phyloP scores from a whole-genome alignment of 805 yeast genomes.

The Starmerella ratchasimensis region DNA sequence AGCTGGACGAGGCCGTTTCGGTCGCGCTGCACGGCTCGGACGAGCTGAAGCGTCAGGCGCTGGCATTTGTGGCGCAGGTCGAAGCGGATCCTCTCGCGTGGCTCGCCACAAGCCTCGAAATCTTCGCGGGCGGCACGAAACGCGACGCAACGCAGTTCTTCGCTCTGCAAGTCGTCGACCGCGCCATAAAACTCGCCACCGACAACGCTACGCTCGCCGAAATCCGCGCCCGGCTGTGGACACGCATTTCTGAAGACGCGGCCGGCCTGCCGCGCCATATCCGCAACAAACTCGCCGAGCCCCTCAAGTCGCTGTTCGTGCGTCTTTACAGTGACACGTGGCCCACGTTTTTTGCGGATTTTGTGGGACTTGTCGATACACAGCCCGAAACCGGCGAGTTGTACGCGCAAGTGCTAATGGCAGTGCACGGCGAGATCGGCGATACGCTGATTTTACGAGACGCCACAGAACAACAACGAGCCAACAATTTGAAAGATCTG shows the following conservation, averaged over 20 bases:
- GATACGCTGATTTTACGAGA: constrained; percentile 73
- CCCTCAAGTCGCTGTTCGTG: constrained; percentile 40
- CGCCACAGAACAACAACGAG: constrained; percentile 43
- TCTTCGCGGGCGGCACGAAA: constrained; percentile 27
- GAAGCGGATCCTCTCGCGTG: constrained; percentile 32
- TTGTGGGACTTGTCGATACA: constrained; percentile 29
- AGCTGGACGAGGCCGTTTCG: constrained; percentile 78
- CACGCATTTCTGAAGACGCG: constrained; percentile 26
- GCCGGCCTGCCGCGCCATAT: constrained; percentile 31
- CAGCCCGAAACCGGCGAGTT: constrained; percentile 42
- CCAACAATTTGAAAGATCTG: constrained; percentile 62
- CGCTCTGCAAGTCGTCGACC: constrained; percentile 46
- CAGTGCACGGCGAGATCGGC: constrained; percentile 83
- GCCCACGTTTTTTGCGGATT: constrained; percentile 38
- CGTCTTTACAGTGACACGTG: constrained; percentile 37
- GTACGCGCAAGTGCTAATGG: constrained; percentile 55
- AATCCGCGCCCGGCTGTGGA: constrained; percentile 38
- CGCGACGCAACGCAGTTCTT: constrained; percentile 51
- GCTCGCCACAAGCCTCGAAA: constrained; percentile 34
- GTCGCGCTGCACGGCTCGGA: constrained; percentile 64
- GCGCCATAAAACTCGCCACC: constrained; percentile 34
- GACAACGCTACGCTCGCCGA: constrained; percentile 33
- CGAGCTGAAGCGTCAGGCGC: constrained; percentile 42
- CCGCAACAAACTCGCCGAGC: constrained; percentile 45
- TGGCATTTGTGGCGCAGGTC: constrained; percentile 33